Evolutionary conservation across 2,329 filamentous ascomycete genomes (phyloP).

Genomic region (Trichoderma sp.): DNA sequence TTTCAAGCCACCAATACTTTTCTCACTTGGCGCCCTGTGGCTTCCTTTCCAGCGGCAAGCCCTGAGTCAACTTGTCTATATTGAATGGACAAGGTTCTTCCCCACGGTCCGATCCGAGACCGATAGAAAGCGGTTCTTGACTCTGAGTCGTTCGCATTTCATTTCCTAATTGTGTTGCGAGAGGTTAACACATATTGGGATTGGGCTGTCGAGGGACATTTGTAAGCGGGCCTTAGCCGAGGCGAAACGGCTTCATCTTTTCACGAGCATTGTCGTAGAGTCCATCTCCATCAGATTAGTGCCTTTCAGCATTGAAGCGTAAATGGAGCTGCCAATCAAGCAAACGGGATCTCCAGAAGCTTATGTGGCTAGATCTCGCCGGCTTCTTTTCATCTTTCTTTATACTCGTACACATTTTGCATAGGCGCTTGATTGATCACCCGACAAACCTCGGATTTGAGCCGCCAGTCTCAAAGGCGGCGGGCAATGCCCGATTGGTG

Average conservation of each 20-base stretch:
- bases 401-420: not conserved
- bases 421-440: conserved; percentile 8
- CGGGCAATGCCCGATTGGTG: not conserved
- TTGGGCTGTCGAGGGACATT: not conserved
- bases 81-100: not conserved
- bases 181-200: not conserved
- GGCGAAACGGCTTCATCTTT: not conserved
- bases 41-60: not conserved
- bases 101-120: not conserved
- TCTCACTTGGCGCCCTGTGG: not conserved
- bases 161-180: not conserved
- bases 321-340: not conserved
- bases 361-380: not conserved
- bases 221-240: not conserved
- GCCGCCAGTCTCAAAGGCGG: not conserved
- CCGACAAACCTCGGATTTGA: not conserved
- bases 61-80: not conserved
- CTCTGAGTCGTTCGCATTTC: not conserved
- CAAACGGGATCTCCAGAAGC: not conserved
- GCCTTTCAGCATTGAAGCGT: not conserved
- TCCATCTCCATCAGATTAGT: not conserved
- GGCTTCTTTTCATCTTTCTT: not conserved
- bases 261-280: not conserved
- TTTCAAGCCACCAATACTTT: conserved; percentile 9
- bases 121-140: not conserved